Evolutionary conservation across 2,329 filamentous ascomycete genomes (phyloP), one percentile per base, ranked within the genome.

Genomic region (Cercospora sp.): DNA sequence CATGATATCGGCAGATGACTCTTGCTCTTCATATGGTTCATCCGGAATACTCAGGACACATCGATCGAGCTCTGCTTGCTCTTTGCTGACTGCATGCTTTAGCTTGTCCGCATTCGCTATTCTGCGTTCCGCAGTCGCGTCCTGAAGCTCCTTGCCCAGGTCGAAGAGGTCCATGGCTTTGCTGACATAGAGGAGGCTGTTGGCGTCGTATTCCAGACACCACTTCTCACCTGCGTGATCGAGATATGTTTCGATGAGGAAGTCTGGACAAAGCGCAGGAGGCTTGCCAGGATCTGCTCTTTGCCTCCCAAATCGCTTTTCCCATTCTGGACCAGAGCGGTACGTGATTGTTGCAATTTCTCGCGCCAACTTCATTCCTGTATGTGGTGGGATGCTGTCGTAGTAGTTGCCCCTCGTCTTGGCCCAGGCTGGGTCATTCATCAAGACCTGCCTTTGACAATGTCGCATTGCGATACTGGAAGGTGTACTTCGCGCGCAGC

Each of bases 161-260:
- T 99, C 95, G 79, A 99, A 99, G 12, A 99, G 84, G 77, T 99
- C 95, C 95, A 99, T 99, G 5, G 95, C 95, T 81, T 99, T 99
- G 79, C 93, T 97, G 66, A 99, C 92, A 79, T 99, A 99, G 2
- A 99, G 84, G 45, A 98, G 82, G 76, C 93, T 97, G 81, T 99
- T 99, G 28, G 95, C 89, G 76, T 99, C 95, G 78, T 98, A 98
- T 71, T 95, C 94, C 28, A 99, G 85, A 78, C 93, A 97, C 84
- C 97, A 99, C 80, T 99, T 99, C 83, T 99, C 95, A 20, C 95
- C 95, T 0, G 95, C 95, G 76, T 99, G 95, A 79, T 99, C 95
- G 18, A 99, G 87, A 78, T 99, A 99, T 0, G 95, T 99, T 82
- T 99, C 95, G 73, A 99, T 97, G 26, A 99, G 84, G 77, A 98